Percentiles rank a stretch among this genome's conserved stretches.
Evolutionary conservation across 306 rosid genomes (phyloP).

Genomic region (Cucumis cinereus): DNA sequence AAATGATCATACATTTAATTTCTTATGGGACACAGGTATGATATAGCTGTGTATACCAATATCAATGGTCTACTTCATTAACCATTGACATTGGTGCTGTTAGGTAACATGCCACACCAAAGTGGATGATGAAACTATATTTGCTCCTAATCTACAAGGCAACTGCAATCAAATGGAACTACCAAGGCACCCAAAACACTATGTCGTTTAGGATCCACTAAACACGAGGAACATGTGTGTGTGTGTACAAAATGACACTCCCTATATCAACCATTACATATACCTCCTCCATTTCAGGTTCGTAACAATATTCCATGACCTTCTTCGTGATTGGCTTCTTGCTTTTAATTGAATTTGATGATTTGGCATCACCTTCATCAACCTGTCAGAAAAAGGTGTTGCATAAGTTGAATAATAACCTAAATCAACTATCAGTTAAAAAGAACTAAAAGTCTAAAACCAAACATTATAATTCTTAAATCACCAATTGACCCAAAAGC

Average conservation of each 20-base stretch:
- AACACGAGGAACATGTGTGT: neutral
- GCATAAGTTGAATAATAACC: conserved; percentile 4
- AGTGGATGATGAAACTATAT: neutral
- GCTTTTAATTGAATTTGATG: conserved; percentile 60
- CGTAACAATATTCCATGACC: conserved; percentile 96
- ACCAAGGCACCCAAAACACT: neutral
- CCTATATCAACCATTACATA: neutral
- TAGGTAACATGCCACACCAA: neutral
- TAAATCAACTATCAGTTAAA: neutral
- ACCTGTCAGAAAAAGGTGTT: conserved; percentile 31
- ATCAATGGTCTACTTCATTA: neutral
- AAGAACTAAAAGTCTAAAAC: neutral
- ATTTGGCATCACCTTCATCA: conserved; percentile 55
- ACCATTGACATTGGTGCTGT: neutral
- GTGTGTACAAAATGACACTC: neutral
- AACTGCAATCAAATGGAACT: neutral
- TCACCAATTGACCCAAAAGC: too few relatives aligned
- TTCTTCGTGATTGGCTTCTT: conserved; percentile 63
- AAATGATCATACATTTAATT: neutral
- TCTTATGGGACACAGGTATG: neutral
- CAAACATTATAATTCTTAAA: neutral
- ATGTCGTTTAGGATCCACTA: neutral
- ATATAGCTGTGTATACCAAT: neutral
- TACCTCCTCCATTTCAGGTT: conserved; percentile 99
- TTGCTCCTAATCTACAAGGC: neutral